phyloP scores from a whole-genome alignment of 2,329 filamentous ascomycete genomes.

The Talaromyces sp. region DNA sequence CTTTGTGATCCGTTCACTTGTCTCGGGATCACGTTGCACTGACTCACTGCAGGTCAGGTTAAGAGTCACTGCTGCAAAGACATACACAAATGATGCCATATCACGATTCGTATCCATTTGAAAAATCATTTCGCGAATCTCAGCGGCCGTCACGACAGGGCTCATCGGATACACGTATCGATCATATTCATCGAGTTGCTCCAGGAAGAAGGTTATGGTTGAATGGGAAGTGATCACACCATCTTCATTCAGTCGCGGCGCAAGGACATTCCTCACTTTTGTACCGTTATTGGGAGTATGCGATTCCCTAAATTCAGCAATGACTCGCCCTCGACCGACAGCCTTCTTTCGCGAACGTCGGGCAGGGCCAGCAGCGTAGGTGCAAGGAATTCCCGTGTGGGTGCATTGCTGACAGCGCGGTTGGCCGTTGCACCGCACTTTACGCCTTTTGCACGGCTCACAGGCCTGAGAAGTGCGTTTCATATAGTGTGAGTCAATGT shows the following conservation, averaged over 20 bases:
- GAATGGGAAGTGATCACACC: not conserved
- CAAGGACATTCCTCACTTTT: not conserved
- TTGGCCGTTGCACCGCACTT: conserved; percentile 48
- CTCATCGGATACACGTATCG: conserved; percentile 47
- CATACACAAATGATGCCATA: conserved; percentile 43
- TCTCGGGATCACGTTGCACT: conserved; percentile 24
- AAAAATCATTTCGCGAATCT: conserved; percentile 34
- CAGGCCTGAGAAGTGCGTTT: conserved; percentile 34
- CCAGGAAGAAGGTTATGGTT: conserved; percentile 11
- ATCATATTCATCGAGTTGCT: conserved; percentile 44
- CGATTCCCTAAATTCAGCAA: conserved; percentile 36
- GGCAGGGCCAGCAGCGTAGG: conserved; percentile 36
- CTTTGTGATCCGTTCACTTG: conserved; percentile 26
- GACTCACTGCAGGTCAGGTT: conserved; percentile 35
- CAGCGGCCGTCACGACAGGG: conserved; percentile 44
- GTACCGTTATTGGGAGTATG: not conserved
- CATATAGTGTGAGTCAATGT: not conserved
- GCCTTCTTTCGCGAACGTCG: conserved; percentile 37
- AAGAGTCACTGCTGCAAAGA: conserved; percentile 46
- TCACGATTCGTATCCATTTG: conserved; percentile 40
- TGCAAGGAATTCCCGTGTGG: conserved; percentile 46
- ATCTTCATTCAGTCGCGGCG: conserved; percentile 8
- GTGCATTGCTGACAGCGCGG: conserved; percentile 43
- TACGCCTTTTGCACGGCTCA: conserved; percentile 46
- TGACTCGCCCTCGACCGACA: conserved; percentile 39